A percentile compares a stretch with the other conserved stretches of the same genome.
Conservation (phyloP, 2,329 filamentous ascomycete species). For the Lachnellula subtilissima region DNA sequence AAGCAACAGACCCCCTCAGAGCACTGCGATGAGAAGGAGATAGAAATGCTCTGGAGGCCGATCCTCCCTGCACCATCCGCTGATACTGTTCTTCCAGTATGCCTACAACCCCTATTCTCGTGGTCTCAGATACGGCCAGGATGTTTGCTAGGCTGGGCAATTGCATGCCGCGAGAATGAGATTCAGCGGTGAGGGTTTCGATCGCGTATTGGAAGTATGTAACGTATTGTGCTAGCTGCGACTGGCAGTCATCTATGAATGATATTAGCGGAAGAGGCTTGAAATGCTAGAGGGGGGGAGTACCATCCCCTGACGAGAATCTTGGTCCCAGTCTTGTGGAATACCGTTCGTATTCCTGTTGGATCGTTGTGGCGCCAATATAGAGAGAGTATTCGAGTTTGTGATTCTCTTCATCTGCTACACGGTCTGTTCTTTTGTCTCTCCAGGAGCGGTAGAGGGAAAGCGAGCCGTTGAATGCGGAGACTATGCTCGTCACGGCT, state of each 20-base stretch:
- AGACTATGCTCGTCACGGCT: constrained; percentile 3
- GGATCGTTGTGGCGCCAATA: constrained; percentile 1
- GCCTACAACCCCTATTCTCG: constrained; percentile 1
- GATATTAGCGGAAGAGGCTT: not conserved
- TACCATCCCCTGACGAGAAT: constrained; percentile 9
- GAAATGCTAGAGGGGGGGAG: not conserved
- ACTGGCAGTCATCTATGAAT: not conserved
- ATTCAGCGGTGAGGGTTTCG: not conserved
- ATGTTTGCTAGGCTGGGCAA: constrained; percentile 4
- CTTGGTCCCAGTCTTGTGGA: constrained; percentile 4
- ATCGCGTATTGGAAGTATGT: constrained; percentile 5
- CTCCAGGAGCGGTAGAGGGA: constrained; percentile 4
- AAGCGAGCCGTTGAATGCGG: constrained; percentile 6
- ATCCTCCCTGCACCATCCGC: not conserved
- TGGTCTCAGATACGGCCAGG: constrained; percentile 4
- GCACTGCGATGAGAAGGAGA: constrained; percentile 5
- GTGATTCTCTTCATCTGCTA: constrained; percentile 1
- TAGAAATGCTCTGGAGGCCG: not conserved
- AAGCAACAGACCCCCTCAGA: constrained; percentile 5
- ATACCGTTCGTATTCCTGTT: constrained; percentile 9
- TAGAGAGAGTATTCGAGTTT: constrained; percentile 5
- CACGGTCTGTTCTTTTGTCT: constrained; percentile 1
- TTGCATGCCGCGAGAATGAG: not conserved
- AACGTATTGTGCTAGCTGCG: constrained; percentile 3
- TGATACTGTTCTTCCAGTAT: constrained; percentile 9